Evolutionary conservation across 257 asterid species (phyloP).

Genomic region (Ajuga chamaepitys): DNA sequence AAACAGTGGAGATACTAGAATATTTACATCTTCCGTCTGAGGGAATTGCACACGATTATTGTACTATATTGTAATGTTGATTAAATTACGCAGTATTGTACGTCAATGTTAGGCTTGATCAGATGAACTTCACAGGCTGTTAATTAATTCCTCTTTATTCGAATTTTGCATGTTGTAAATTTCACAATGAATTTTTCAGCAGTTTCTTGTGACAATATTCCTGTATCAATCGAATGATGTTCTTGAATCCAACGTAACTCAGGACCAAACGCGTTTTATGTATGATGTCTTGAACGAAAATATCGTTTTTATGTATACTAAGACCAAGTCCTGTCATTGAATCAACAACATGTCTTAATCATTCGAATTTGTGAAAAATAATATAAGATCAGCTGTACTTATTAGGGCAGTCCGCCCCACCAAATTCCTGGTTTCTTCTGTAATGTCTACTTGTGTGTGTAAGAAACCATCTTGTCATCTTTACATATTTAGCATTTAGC

Average conservation of each 20-base stretch:
- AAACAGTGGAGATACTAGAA: not conserved
- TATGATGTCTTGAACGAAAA: not conserved
- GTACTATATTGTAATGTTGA: not conserved
- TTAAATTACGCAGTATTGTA: not conserved
- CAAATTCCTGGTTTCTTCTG: conserved; percentile 13
- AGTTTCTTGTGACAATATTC: not conserved
- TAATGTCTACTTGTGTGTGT: conserved; percentile 10
- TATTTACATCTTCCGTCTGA: not conserved
- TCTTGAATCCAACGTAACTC: not conserved
- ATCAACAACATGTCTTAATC: not conserved
- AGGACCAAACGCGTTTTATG: not conserved
- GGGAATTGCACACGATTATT: not conserved
- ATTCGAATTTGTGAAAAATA: not conserved
- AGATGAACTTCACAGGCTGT: not conserved
- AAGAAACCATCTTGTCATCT: not conserved
- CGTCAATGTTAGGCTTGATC: too few species aligned
- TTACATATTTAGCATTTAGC: not conserved
- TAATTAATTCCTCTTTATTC: not conserved
- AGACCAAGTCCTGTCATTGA: conserved; percentile 5
- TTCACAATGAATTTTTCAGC: not conserved
- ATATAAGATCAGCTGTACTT: not conserved
- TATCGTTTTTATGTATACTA: not conserved
- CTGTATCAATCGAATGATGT: not conserved
- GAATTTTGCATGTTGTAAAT: not conserved
- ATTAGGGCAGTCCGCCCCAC: conserved; percentile 17